Base-by-base conservation (phyloP, 495 filamentous ascomycete genomes). In the Sordaria brevicollis region DNA sequence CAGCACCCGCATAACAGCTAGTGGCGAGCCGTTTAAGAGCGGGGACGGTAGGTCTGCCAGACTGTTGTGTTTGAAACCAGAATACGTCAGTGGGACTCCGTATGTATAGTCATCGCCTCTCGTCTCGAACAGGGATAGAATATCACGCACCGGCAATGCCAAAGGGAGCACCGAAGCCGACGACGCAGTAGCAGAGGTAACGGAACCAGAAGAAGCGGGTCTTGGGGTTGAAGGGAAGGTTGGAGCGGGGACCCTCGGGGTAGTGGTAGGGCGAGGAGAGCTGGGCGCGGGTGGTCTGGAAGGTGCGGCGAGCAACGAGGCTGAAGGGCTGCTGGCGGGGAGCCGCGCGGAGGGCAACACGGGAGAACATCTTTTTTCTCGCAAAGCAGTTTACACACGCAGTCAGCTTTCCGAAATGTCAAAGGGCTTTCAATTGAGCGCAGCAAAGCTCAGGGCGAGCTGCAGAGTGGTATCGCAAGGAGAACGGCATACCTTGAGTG, bases 191-290 rank as follows among this genome's bases (percentile, higher is more conserved):
- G 31, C 75, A 79, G 91, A 93, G 95, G 88, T 91, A 99, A 83
- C 90, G 86, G 73, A 91, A 62, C 70, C 82, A 86, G 81, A 99
- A 99, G 81, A 83, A 90, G 81, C 89, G 90, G 76, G 90, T 96
- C 83, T 90, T 83, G 73, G 96, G 89, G 86, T 99, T 96, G 89
- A 99, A 99, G 71, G 95, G 95, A 71, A 99, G 83, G 86, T 97
- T 97, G 85, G 87, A 89, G 78, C 89, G 89, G 76, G 96, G 95
- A 68, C 95, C 96, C 86, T 98, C 96, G 71, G 94, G 91, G 85
- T 99, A 99, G 86, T 99, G 95, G 87, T 96, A 96, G 34, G 93
- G 93, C 77, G 92, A 95, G 70, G 87, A 88, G 74, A 95, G 83
- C 82, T 91, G 94, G 79, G 91, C 83, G 73, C 92, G 90, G 79